Base-by-base conservation (phyloP, 2,329 filamentous ascomycete species). In the Venturia asperata region DNA sequence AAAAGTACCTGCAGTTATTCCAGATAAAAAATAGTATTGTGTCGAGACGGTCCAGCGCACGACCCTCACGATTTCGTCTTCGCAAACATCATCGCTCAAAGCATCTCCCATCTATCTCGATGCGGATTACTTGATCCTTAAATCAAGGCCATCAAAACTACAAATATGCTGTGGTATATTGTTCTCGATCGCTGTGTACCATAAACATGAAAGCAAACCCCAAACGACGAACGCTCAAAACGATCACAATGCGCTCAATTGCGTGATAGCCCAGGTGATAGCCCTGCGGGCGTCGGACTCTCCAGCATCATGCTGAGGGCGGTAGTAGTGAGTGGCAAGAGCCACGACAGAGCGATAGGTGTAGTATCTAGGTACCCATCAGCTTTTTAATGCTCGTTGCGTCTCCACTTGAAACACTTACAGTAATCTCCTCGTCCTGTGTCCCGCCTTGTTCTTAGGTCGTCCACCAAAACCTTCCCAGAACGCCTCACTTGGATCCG, bases 321-420 rank as follows among this genome's bases (percentile, higher is more conserved):
- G 74, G 70, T 80, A 80, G 67, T 79, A 76, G 62, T 77, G 75
- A 63, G 75, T 71, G 19, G 80, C 77, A 30, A 82, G 74, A 6
- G 73, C 72, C 17, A 79, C 69, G 13, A 76, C 70, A 0, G 78
- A 72, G 65, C 79, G 74, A 69, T 81, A 81, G 49, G 75, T 70
- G 5, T 75, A 71, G 68, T 82, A 82, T 67, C 79, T 81, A 64
- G 7, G 24, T 17, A 11, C 1, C 19, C 55, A n/a, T 64, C n/a
- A 58, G 39, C 67, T 27, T 65, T 43, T 21, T 47, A 1, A 37
- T n/a, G 21, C 30, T 15, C 17, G 45, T 43, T 60, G 13, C 56
- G 13, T 62, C 42, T 11, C 34, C 30, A 63, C 43, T 30, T 19
- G 70, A 63, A 24, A 3, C 1, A 70, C 78, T 74, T 68, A 80